phyloP scores from a whole-genome alignment of 305 asterid species.

The Withania somnifera region DNA sequence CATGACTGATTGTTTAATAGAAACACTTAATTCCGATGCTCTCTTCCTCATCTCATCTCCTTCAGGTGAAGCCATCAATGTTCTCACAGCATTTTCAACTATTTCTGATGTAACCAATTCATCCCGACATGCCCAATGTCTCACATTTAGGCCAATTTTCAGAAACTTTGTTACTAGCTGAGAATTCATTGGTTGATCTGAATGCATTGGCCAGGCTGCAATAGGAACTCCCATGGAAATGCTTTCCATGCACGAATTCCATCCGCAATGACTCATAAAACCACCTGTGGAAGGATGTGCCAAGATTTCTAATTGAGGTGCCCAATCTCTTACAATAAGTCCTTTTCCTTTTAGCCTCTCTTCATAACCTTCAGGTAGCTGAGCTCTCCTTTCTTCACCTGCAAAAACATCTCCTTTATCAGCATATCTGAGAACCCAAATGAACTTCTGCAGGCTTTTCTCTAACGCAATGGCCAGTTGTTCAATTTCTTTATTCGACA shows the following conservation, averaged over 20 bases:
- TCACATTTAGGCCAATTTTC: conserved; percentile 31
- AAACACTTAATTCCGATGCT: conserved; percentile 33
- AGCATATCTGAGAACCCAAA: conserved; percentile 64
- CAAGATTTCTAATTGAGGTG: conserved; percentile 67
- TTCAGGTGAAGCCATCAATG: conserved; percentile 38
- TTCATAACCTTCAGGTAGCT: conserved; percentile 39
- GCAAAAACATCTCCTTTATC: conserved; percentile 27
- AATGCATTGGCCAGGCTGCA: conserved; percentile 82
- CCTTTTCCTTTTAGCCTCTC: conserved; percentile 41
- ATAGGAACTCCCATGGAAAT: conserved; percentile 64
- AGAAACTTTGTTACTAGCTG: conserved; percentile 27
- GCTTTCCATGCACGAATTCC: conserved; percentile 87
- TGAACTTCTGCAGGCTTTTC: conserved; percentile 27
- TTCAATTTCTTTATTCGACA: conserved; percentile 22
- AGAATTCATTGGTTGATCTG: conserved; percentile 63
- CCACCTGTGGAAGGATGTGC: conserved; percentile 53
- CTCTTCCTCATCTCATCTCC: conserved; percentile 47
- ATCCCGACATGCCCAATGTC: conserved; percentile 23
- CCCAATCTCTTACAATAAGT: conserved; percentile 49
- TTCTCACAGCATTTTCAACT: conserved; percentile 24
- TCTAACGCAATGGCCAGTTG: conserved; percentile 52
- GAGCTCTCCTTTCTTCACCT: conserved; percentile 1
- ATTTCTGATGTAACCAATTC: conserved; percentile 24
- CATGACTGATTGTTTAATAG: conserved; percentile 31
- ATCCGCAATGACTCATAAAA: conserved; percentile 81